Evolutionary conservation across 2,329 filamentous ascomycete species (phyloP), one percentile per base, ranked within the genome.

Genomic region (Fusarium sublunatum): DNA sequence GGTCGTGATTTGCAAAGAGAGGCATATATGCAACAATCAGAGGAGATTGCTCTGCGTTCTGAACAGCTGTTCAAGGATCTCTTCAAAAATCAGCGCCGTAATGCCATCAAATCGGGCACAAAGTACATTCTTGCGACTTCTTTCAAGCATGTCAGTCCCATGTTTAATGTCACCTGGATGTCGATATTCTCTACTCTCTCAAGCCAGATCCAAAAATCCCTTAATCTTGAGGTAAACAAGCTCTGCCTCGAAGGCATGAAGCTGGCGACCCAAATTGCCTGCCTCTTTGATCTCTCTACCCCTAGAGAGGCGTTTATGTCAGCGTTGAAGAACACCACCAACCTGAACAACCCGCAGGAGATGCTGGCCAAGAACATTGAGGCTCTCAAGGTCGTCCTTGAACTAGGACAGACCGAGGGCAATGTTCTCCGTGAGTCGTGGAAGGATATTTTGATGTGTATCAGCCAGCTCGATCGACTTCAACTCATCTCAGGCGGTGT

Each of bases 161-260:
- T 99, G 95, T 98, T 99, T 73, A 93, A 97, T 70, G 93, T 97
- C 24, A 96, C 93, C 0, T 99, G 95, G 95, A 99, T 98, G 94
- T 97, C 94, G 9, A 96, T 97, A 76, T 90, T 99, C 72, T 98
- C 94, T 6, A 93, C 93, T 0, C 84, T 99, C 25, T 97, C 94
- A 2, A 93, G 91, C 46, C 91, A 96, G 68, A 93, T 95, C 74
- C 95, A 98, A 70, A 93, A 97, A 73, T 91, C 92, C 0, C 91
- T 96, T 68, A 97, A 97, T 71, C 82, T 97, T 5, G 93, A 97
- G 67, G 91, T 95, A 13, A 93, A 97, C 75, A 92, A 89, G 73
- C 79, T 97, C 7, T 99, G 95, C 71, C 90, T 99, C 71, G 94
- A 99, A 72, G 95, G 95, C 4, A 92, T 98, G 83, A 96, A 93